A percentile compares a stretch with the other conserved stretches of the same genome.
These are phyloP conservation scores for Ogataea zsoltii DNA, from an alignment of 805 yeast species.

Conservation along the genomic window DNA sequence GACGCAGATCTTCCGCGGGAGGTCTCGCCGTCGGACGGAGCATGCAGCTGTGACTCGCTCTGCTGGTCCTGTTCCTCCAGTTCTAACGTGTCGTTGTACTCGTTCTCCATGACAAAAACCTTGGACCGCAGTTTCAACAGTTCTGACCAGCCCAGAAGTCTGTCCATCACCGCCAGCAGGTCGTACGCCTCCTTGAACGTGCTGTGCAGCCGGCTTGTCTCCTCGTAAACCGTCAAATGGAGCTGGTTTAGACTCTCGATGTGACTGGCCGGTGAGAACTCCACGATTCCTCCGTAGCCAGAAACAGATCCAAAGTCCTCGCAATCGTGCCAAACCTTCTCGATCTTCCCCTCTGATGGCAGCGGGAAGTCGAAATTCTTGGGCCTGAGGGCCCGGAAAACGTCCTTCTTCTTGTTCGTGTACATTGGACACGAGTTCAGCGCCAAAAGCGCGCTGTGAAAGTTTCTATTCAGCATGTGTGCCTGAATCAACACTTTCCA, in stretches of 20 bases:
- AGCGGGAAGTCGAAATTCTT: constrained; percentile 47
- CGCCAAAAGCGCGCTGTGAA: constrained; percentile 59
- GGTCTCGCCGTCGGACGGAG: constrained; percentile 3
- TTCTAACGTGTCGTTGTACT: constrained; percentile 40
- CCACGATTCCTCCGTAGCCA: constrained; percentile 36
- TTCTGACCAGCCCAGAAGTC: constrained; percentile 80
- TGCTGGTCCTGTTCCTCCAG: constrained; percentile 19
- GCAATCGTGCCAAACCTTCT: constrained; percentile 47
- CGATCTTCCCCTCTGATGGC: constrained; percentile 55
- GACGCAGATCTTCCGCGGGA: constrained; percentile 22
- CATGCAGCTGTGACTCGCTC: constrained; percentile 5
- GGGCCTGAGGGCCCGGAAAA: constrained; percentile 43
- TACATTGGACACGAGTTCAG: constrained; percentile 78
- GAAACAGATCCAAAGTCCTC: constrained; percentile 34
- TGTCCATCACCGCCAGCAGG: constrained; percentile 65
- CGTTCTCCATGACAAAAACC: constrained; percentile 81
- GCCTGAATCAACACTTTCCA: constrained; percentile 69
- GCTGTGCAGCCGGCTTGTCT: constrained; percentile 45
- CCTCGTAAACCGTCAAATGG: constrained; percentile 50
- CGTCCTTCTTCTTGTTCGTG: constrained; percentile 46
- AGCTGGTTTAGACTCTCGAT: constrained; percentile 47
- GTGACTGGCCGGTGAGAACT: constrained; percentile 35
- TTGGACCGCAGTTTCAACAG: constrained; percentile 63
- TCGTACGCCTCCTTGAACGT: constrained; percentile 66
- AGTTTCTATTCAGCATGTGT: constrained; percentile 57